Evolutionary conservation across 2,329 filamentous ascomycete species (phyloP).

Genomic region (Magnaporthiopsis poae): DNA sequence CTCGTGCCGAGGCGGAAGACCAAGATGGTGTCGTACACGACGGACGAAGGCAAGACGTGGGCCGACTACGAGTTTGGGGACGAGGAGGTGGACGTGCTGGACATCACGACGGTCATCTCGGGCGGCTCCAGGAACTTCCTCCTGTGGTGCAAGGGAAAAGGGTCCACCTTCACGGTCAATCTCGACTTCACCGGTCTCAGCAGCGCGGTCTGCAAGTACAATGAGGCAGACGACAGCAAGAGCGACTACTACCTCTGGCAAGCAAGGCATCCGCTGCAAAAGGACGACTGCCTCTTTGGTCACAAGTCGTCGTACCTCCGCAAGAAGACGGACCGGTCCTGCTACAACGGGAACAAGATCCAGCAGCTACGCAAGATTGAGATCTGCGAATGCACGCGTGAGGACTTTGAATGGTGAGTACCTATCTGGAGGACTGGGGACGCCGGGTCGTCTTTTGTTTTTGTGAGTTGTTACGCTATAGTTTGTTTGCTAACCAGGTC

Average conservation of each 20-base stretch:
- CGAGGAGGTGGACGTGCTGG: slow-evolving; percentile 60
- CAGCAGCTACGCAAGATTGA: slow-evolving; percentile 60
- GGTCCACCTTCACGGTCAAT: slow-evolving; percentile 60
- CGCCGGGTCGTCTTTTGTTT: neutral
- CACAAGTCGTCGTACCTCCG: slow-evolving; percentile 82
- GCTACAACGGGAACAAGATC: slow-evolving; percentile 71
- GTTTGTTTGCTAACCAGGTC: neutral
- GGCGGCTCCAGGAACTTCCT: slow-evolving; percentile 87
- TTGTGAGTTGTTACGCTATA: neutral
- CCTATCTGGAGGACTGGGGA: slow-evolving; percentile 4
- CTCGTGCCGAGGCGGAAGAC: slow-evolving; percentile 68
- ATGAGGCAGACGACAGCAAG: slow-evolving; percentile 43
- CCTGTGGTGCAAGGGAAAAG: slow-evolving; percentile 64
- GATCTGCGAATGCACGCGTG: slow-evolving; percentile 74
- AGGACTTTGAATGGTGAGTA: slow-evolving; percentile 84
- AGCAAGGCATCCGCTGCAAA: slow-evolving; percentile 66
- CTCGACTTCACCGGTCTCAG: slow-evolving; percentile 80
- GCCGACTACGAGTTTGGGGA: slow-evolving; percentile 62
- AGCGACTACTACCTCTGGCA: slow-evolving; percentile 79
- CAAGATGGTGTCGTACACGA: slow-evolving; percentile 40
- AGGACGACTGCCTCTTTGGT: slow-evolving; percentile 81
- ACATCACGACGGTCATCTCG: slow-evolving; percentile 79
- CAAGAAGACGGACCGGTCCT: slow-evolving; percentile 69
- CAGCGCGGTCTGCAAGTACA: slow-evolving; percentile 60
- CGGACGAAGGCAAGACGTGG: slow-evolving; percentile 74